These are phyloP conservation scores for Macaranga tanarius DNA, from an alignment of 441 rosid genomes.

Conservation along the genomic window DNA sequence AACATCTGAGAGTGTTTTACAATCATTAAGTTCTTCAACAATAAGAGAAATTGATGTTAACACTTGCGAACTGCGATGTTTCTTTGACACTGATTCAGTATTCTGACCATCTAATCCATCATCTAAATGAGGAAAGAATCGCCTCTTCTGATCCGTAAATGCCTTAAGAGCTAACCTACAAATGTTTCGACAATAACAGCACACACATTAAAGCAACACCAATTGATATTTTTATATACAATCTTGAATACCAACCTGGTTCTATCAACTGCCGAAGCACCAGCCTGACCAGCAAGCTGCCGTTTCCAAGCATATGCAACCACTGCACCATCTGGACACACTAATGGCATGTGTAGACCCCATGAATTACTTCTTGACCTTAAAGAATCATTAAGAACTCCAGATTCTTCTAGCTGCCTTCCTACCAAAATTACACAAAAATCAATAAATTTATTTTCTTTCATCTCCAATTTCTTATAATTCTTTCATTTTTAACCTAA, in stretches of 20 bases:
- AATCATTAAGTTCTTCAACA: slow-evolving; percentile 54
- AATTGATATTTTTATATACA: too few species aligned
- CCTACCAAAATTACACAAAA: slow-evolving; percentile 42
- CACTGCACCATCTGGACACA: slow-evolving; percentile 96
- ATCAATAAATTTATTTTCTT: too few species aligned
- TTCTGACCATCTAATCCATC: slow-evolving; percentile 43
- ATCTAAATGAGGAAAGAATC: slow-evolving; percentile 75
- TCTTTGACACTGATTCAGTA: slow-evolving; percentile 51
- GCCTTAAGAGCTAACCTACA: slow-evolving; percentile 87
- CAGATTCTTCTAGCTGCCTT: slow-evolving; percentile 83
- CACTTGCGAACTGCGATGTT: slow-evolving; percentile 40
- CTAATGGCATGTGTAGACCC: slow-evolving; percentile 94
- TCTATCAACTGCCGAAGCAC: slow-evolving; percentile 96
- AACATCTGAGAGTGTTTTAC: slow-evolving; percentile 69
- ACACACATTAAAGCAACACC: not conserved
- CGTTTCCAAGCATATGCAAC: slow-evolving; percentile 98
- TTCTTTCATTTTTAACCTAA: too few species aligned
- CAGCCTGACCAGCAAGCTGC: slow-evolving; percentile 97
- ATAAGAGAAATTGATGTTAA: slow-evolving; percentile 28
- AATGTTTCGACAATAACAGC: not conserved
- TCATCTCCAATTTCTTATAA: not conserved
- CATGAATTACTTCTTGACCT: slow-evolving; percentile 78
- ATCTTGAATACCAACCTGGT: slow-evolving; percentile 56
- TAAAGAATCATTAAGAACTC: slow-evolving; percentile 78
- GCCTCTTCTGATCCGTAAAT: slow-evolving; percentile 79